phyloP scores from a whole-genome alignment of 2,329 filamentous ascomycete species.

The Cryphonectria radicalis region DNA sequence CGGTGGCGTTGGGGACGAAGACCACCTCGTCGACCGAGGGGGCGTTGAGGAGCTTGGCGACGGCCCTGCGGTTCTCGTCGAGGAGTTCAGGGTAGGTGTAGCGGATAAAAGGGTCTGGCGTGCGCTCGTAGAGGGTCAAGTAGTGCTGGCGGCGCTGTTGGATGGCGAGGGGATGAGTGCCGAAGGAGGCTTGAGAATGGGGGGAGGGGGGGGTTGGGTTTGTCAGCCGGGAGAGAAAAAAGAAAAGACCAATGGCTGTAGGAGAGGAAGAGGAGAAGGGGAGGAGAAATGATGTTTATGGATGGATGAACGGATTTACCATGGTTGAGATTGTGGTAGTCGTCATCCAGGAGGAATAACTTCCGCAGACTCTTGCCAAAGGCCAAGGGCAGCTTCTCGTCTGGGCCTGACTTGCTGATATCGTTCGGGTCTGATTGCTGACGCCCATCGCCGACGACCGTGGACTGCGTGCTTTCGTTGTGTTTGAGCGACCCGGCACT shows the following conservation, averaged over 20 bases:
- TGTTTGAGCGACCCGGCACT: not conserved
- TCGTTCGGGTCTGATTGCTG: not conserved
- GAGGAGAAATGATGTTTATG: not conserved
- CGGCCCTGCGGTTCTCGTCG: constrained; percentile 64
- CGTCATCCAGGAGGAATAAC: constrained; percentile 70
- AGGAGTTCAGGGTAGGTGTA: constrained; percentile 67
- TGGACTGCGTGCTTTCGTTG: not conserved
- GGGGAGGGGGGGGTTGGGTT: constrained; percentile 33
- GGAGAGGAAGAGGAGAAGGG: not conserved
- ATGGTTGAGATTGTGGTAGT: constrained; percentile 78
- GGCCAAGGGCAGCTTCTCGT: constrained; percentile 12
- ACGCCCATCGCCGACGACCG: not conserved
- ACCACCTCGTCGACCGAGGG: constrained; percentile 67
- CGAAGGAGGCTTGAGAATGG: constrained; percentile 67
- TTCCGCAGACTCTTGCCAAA: constrained; percentile 53
- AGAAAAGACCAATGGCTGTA: constrained; percentile 19
- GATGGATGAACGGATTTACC: not conserved
- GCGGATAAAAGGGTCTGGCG: constrained; percentile 77
- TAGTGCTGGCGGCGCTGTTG: constrained; percentile 63
- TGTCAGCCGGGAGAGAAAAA: constrained; percentile 10
- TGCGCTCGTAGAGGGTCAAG: constrained; percentile 68
- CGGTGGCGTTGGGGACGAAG: constrained; percentile 81
- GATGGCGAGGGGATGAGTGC: constrained; percentile 70
- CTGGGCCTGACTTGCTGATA: not conserved
- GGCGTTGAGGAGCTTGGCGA: constrained; percentile 69